Evolutionary conservation across 352 stramenopile species (phyloP).

Genomic region (Phytophthora colocasiae): DNA sequence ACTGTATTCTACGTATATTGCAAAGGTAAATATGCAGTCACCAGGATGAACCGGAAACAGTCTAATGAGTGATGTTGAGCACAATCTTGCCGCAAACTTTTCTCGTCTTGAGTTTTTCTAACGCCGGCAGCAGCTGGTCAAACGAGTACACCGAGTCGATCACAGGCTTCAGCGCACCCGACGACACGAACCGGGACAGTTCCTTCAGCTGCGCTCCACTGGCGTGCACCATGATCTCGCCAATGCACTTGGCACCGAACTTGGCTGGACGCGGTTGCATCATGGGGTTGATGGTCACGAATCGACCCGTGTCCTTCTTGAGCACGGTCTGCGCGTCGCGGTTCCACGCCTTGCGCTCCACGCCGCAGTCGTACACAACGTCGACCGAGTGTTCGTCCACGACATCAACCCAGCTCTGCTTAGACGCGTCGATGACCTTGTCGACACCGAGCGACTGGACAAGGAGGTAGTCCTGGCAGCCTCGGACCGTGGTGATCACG

Average conservation of each 20-base stretch:
- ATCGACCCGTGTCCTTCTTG: conserved; percentile 33
- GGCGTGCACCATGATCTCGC: conserved; percentile 36
- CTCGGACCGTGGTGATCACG: conserved; percentile 68
- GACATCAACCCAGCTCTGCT: conserved; percentile 41
- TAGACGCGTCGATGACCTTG: conserved; percentile 67
- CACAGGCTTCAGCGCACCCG: conserved; percentile 35
- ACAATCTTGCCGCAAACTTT: conserved; percentile 64
- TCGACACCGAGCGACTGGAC: conserved; percentile 52
- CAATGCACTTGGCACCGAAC: conserved; percentile 45
- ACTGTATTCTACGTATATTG: not conserved
- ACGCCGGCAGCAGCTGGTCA: conserved; percentile 42
- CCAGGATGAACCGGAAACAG: not conserved
- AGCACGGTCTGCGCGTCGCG: conserved; percentile 37
- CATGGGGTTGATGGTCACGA: conserved; percentile 43
- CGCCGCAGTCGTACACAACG: conserved; percentile 45
- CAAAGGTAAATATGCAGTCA: not conserved
- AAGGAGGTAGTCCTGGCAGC: conserved; percentile 62
- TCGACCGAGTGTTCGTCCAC: conserved; percentile 46
- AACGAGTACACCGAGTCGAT: conserved; percentile 54
- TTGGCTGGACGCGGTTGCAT: conserved; percentile 41
- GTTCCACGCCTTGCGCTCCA: conserved; percentile 39
- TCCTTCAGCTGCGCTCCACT: conserved; percentile 44
- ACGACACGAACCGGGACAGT: conserved; percentile 41
- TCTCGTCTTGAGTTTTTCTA: conserved; percentile 51
- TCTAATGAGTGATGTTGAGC: conserved; percentile 32